Conservation (phyloP, 305 asterid genomes). For the Fraxinus floribunda region DNA sequence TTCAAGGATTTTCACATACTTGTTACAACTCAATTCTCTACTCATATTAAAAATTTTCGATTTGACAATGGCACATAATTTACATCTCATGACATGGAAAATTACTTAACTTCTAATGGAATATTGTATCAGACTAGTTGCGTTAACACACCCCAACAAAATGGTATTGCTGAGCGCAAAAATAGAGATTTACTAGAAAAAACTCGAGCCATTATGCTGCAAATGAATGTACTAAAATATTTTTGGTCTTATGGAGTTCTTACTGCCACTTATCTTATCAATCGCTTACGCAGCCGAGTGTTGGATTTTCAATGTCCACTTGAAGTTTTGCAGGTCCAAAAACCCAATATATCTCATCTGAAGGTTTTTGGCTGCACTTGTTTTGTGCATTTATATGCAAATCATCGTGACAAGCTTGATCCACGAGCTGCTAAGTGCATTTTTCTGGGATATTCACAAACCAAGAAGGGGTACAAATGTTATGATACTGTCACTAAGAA, state of each 20-base stretch:
- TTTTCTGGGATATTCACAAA: neutral
- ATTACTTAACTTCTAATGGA: neutral
- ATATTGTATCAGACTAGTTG: neutral
- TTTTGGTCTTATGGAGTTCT: neutral
- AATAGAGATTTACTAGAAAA: neutral
- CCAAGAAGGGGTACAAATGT: no score
- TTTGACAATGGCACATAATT: neutral
- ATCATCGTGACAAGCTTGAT: neutral
- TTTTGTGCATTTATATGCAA: neutral
- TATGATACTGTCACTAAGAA: no score
- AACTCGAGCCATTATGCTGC: neutral
- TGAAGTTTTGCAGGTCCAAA: neutral
- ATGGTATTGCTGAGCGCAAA: neutral
- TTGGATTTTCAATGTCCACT: neutral
- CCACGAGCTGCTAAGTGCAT: neutral
- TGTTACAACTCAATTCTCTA: neutral
- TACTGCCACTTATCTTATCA: neutral
- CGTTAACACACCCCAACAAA: neutral
- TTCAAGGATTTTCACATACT: neutral
- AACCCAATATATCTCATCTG: neutral
- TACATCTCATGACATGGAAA: neutral
- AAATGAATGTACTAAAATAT: neutral
- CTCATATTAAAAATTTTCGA: no score
- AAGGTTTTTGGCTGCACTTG: neutral
- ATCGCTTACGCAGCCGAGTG: neutral